A percentile compares a stretch with the other conserved stretches of the same genome.
Evolutionary conservation across 495 filamentous ascomycete species (phyloP).

Genomic region (Talaromyces thailandensis): DNA sequence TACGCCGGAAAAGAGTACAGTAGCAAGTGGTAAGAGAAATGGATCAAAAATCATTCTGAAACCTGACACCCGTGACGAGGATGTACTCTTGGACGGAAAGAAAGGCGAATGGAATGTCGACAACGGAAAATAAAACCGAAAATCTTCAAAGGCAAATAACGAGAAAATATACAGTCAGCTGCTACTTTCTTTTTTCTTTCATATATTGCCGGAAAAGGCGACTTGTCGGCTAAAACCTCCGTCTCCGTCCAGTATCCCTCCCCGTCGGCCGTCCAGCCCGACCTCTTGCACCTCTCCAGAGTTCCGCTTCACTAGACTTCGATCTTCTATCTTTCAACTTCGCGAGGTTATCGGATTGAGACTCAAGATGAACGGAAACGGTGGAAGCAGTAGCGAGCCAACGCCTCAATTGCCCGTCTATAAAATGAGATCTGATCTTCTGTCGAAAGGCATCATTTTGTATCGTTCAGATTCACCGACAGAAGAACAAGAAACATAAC

Average conservation of each 20-base stretch:
- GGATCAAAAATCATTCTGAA: neutral
- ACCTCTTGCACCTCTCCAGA: neutral
- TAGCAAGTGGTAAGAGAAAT: neutral
- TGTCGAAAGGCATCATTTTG: neutral
- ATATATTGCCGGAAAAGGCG: neutral
- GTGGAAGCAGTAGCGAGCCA: neutral
- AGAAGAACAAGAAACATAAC: neutral
- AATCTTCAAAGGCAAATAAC: neutral
- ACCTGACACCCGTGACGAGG: neutral
- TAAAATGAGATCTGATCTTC: neutral
- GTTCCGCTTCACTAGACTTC: neutral
- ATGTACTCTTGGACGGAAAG: neutral
- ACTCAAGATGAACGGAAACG: neutral
- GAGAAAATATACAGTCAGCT: neutral
- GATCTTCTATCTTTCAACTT: neutral
- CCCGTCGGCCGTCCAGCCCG: neutral
- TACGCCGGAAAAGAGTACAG: neutral
- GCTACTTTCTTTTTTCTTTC: neutral
- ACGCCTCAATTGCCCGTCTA: neutral
- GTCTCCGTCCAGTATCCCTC: neutral
- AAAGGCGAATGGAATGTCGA: neutral
- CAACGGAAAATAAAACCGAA: neutral
- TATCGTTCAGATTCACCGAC: neutral
- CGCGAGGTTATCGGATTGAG: neutral
- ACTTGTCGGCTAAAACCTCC: neutral